Percentiles rank a stretch among this genome's conserved stretches.
These are phyloP conservation scores for Haplographium delicatum DNA, from an alignment of 495 filamentous ascomycete genomes.

Conservation along the genomic window DNA sequence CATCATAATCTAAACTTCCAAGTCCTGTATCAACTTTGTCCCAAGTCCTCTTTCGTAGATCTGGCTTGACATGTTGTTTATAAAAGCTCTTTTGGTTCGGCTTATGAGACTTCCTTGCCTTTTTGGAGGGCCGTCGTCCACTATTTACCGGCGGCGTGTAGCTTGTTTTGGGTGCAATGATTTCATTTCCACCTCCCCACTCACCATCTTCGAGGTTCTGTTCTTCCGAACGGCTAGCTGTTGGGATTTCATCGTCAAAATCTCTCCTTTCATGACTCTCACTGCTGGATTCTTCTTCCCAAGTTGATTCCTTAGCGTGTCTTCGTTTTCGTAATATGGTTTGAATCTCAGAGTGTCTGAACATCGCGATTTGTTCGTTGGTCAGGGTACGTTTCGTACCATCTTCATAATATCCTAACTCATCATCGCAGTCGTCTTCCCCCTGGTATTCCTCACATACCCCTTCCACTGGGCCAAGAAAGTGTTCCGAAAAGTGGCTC, in stretches of 20 bases:
- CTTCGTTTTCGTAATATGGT: conserved; percentile 50
- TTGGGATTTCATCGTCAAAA: not conserved
- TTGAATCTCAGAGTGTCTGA: conserved; percentile 85
- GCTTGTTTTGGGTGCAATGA: not conserved
- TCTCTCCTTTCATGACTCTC: not conserved
- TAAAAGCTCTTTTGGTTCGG: conserved; percentile 22
- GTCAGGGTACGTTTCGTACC: conserved; percentile 89
- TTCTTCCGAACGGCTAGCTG: conserved; percentile 1
- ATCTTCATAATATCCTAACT: conserved; percentile 82
- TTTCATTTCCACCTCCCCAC: conserved; percentile 4
- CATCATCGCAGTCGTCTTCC: conserved; percentile 57
- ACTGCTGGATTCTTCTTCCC: not conserved
- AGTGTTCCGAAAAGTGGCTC: conserved; percentile 44
- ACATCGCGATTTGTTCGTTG: conserved; percentile 85
- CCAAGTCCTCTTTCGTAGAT: conserved; percentile 54
- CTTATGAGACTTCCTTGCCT: conserved; percentile 31
- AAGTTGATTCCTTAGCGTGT: conserved; percentile 18
- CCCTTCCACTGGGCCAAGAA: conserved; percentile 32
- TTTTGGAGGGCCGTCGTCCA: conserved; percentile 20
- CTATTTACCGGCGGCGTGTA: not conserved
- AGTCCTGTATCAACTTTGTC: conserved; percentile 49
- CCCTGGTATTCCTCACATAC: conserved; percentile 29
- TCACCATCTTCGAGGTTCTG: conserved; percentile 27
- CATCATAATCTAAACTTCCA: conserved; percentile 47
- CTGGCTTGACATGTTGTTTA: conserved; percentile 37